Evolutionary conservation across 2,329 filamentous ascomycete species (phyloP).

Genomic region (Nemania bipapillata): DNA sequence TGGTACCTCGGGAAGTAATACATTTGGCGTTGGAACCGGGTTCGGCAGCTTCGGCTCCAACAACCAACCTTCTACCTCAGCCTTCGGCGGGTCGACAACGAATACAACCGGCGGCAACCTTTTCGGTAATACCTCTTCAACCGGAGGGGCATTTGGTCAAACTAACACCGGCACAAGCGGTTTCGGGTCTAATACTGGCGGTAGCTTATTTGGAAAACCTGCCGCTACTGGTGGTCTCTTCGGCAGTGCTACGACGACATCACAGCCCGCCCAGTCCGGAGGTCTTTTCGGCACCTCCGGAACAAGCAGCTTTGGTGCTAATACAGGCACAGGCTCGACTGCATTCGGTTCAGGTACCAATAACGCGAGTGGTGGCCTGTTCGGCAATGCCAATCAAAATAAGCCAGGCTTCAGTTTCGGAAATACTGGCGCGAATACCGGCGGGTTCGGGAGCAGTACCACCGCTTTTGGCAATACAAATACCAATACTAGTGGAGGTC

Average conservation of each 20-base stretch:
- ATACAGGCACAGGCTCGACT: conserved; percentile 54
- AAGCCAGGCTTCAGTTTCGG: conserved; percentile 47
- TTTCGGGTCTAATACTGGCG: conserved; percentile 48
- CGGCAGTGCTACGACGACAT: conserved; percentile 50
- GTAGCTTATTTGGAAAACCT: conserved; percentile 57
- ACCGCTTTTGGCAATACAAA: conserved; percentile 50
- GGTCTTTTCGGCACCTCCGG: conserved; percentile 55
- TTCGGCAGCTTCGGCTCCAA: conserved; percentile 63
- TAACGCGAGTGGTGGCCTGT: conserved; percentile 53
- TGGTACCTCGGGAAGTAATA: conserved; percentile 83
- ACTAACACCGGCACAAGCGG: conserved; percentile 40
- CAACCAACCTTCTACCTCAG: conserved; percentile 48
- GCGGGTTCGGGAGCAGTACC: conserved; percentile 40
- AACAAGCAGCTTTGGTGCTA: conserved; percentile 58
- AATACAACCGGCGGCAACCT: conserved; percentile 55
- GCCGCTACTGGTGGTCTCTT: conserved; percentile 53
- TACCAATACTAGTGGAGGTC: conserved; percentile 40
- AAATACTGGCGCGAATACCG: conserved; percentile 37
- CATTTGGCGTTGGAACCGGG: conserved; percentile 74
- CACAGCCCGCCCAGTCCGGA: conserved; percentile 39
- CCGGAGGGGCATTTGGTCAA: conserved; percentile 47
- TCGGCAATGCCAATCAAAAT: conserved; percentile 51
- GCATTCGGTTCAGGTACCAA: conserved; percentile 59
- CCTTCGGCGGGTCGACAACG: conserved; percentile 50
- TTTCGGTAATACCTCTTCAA: conserved; percentile 52